Evolutionary conservation across 768 basidiomycete genomes (phyloP).

Genomic region (Collybiopsis luxurians): DNA sequence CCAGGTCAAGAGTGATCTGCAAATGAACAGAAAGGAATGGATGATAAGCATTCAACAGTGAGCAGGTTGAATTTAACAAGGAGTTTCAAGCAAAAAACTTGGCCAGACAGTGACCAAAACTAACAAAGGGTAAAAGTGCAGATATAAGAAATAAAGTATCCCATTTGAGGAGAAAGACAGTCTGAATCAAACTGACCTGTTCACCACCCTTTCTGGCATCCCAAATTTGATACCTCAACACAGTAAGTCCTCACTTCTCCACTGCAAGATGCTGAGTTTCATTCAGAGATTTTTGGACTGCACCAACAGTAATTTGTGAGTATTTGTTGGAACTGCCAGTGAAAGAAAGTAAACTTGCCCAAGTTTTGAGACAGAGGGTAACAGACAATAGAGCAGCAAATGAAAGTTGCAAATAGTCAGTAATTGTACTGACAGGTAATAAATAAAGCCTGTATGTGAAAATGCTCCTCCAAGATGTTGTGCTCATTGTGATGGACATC

Average conservation of each 20-base stretch:
- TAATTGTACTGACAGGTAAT: too few relatives aligned
- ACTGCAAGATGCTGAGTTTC: constrained; percentile 83
- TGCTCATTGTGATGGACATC: constrained; percentile 49
- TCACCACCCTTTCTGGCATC: constrained; percentile 77
- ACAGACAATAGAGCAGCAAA: background rate
- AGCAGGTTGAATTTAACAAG: too few relatives aligned
- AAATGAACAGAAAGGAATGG: background rate
- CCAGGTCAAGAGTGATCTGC: background rate
- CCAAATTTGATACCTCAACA: constrained; percentile 88
- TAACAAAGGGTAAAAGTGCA: too few relatives aligned
- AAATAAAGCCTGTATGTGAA: too few relatives aligned
- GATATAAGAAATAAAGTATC: too few relatives aligned
- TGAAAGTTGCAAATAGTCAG: too few relatives aligned
- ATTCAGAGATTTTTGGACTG: constrained; percentile 86
- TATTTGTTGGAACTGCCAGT: constrained; percentile 91
- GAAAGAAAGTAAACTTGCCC: background rate
- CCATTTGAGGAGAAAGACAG: too few relatives aligned
- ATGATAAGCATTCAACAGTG: too few relatives aligned
- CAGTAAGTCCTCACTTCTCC: constrained; percentile 82
- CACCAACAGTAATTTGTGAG: constrained; percentile 91
- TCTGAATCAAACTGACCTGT: constrained; percentile 51
- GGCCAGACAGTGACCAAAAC: too few relatives aligned
- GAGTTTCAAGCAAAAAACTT: too few relatives aligned
- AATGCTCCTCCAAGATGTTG: constrained; percentile 65
- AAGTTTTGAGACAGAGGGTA: constrained; percentile 8